Conservation (phyloP, 495 filamentous ascomycete species). For the Talaromyces liani region DNA sequence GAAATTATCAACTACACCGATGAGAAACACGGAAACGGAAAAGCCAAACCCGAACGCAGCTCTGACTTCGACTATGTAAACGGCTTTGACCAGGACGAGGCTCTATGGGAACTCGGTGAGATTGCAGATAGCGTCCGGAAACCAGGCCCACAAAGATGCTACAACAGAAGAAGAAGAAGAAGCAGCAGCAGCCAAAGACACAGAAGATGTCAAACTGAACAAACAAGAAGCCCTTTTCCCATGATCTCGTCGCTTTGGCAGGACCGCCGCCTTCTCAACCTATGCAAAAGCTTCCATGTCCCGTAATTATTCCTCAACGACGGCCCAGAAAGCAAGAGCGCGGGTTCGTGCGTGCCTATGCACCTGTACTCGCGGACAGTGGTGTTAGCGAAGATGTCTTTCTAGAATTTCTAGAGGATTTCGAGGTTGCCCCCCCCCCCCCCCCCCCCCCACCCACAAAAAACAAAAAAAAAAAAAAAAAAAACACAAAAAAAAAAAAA, state of each 20-base stretch:
- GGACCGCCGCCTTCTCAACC: conserved; percentile 8
- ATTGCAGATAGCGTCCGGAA: not conserved
- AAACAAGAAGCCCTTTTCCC: not conserved
- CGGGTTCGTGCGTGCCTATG: conserved; percentile 37
- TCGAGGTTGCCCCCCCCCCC: conserved; percentile 12
- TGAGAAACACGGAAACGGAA: not conserved
- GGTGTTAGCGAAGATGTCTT: conserved; percentile 46
- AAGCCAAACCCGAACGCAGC: not conserved
- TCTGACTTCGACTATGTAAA: not conserved
- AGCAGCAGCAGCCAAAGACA: not conserved
- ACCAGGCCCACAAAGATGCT: not conserved
- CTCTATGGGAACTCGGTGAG: not conserved
- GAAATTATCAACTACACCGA: not conserved
- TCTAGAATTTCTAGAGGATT: conserved; percentile 44
- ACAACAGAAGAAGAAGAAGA: not conserved
- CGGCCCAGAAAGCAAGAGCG: conserved; percentile 22
- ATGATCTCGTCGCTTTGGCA: conserved; percentile 11
- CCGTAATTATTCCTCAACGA: conserved; percentile 27
- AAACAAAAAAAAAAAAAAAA: too few species aligned
- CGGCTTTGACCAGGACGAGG: not conserved
- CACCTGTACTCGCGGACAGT: conserved; percentile 40
- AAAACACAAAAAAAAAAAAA: too few species aligned
- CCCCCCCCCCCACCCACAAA: too few species aligned
- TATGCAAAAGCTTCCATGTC: conserved; percentile 15
- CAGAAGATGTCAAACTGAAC: not conserved